A percentile compares a stretch with the other conserved stretches of the same genome.
Evolutionary conservation across 306 rosid genomes (phyloP).

Genomic region (Ammopiptanthus mongolicus): DNA sequence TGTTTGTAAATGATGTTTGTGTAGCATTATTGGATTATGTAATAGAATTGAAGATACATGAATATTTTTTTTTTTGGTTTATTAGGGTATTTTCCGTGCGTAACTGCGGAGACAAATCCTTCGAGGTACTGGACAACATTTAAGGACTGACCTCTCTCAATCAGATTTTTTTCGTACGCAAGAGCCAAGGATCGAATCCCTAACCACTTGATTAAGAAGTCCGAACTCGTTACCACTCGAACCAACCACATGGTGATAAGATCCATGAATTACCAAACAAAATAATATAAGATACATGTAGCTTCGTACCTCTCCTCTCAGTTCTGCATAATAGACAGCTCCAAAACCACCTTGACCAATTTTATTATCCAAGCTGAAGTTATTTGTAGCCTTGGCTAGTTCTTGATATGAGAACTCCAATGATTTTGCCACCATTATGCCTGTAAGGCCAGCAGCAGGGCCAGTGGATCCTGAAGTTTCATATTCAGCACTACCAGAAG

Average conservation of each 20-base stretch:
- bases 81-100: too few relatives aligned
- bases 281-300: background rate
- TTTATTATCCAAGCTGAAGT: slow-evolving; percentile 70
- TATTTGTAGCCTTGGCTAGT: slow-evolving; percentile 66
- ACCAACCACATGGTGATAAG: too few relatives aligned
- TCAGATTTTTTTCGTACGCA: too few relatives aligned
- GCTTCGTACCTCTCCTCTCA: slow-evolving; percentile 78
- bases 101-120: too few relatives aligned
- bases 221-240: too few relatives aligned
- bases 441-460: slow-evolving; percentile 34
- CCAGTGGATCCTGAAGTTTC: slow-evolving; percentile 46
- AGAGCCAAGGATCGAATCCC: too few relatives aligned
- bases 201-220: too few relatives aligned
- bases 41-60: background rate
- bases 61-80: too few relatives aligned
- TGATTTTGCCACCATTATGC: slow-evolving; percentile 63
- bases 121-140: too few relatives aligned
- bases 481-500: slow-evolving; percentile 30
- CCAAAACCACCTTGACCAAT: slow-evolving; percentile 93
- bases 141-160: too few relatives aligned
- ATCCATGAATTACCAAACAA: too few relatives aligned
- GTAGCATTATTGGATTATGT: background rate
- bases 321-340: slow-evolving; percentile 78
- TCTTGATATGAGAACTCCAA: slow-evolving; percentile 74
- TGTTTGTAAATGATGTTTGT: background rate